Conservation (phyloP, 495 filamentous ascomycete genomes). For the Neurospora sp. region DNA sequence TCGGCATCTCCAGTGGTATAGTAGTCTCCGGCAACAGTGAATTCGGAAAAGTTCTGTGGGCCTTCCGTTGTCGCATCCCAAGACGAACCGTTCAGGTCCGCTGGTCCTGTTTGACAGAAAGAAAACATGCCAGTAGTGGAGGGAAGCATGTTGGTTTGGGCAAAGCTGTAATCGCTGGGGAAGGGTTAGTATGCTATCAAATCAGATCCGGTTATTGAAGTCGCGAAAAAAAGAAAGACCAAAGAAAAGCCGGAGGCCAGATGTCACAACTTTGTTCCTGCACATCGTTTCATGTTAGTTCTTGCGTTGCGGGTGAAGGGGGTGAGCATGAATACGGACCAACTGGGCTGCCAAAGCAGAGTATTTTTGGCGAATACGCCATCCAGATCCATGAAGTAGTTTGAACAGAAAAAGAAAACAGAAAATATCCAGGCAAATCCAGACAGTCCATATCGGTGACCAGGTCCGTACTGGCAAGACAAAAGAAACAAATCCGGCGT, state of each 20-base stretch:
- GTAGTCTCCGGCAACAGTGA: slow-evolving; percentile 22
- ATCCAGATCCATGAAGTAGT: slow-evolving; percentile 1
- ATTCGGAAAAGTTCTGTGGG: slow-evolving; percentile 41
- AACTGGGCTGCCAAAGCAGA: slow-evolving; percentile 7
- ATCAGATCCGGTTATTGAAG: slow-evolving; percentile 16
- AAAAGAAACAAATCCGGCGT: neutral
- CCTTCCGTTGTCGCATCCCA: slow-evolving; percentile 43
- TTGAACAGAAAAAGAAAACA: slow-evolving; percentile 9
- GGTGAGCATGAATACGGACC: slow-evolving; percentile 10
- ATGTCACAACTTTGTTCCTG: slow-evolving; percentile 43
- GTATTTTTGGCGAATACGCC: neutral
- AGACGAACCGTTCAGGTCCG: slow-evolving; percentile 38
- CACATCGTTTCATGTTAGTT: slow-evolving; percentile 20
- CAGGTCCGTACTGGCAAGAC: neutral
- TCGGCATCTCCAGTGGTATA: slow-evolving; percentile 32
- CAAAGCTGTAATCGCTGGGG: slow-evolving; percentile 42
- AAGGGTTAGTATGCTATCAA: slow-evolving; percentile 42
- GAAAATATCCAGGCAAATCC: slow-evolving; percentile 21
- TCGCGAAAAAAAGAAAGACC: slow-evolving; percentile 16
- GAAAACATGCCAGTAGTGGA: slow-evolving; percentile 40
- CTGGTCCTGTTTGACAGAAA: slow-evolving; percentile 45
- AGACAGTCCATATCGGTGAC: neutral
- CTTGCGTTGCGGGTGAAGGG: neutral
- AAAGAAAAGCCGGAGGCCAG: slow-evolving; percentile 25
- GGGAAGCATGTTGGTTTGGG: slow-evolving; percentile 37